These are phyloP conservation scores for Rhododendron henanense DNA, from an alignment of 148 eudicot genomes.

Conservation along the genomic window DNA sequence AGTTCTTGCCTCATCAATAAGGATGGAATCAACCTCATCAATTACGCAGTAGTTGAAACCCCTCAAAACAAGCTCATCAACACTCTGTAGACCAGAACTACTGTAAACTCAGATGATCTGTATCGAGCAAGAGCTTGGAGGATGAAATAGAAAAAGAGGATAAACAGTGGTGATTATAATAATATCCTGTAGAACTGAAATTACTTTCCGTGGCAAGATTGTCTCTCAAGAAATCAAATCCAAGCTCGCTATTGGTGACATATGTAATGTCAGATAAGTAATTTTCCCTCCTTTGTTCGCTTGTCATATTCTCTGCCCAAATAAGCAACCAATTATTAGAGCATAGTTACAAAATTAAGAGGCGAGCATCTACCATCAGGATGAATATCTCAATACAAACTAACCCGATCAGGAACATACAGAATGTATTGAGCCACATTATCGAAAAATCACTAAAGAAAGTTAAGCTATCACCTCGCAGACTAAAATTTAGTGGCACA, in stretches of 20 bases:
- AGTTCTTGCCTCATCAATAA: conserved; percentile 99
- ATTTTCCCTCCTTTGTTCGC: conserved; percentile 91
- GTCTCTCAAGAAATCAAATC: conserved; percentile 98
- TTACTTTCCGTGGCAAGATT: conserved; percentile 99
- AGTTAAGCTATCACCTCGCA: background rate
- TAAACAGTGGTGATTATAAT: background rate
- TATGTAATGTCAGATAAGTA: conserved; percentile 94
- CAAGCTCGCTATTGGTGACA: conserved; percentile 98
- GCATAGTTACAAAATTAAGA: background rate
- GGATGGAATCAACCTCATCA: conserved; percentile 99
- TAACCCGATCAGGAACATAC: background rate
- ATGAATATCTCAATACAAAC: background rate
- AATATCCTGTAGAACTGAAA: conserved; percentile 15
- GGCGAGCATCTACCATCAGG: background rate
- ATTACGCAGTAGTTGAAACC: conserved; percentile 85
- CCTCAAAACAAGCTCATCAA: conserved; percentile 91
- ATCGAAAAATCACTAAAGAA: background rate
- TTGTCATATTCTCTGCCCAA: conserved; percentile 92
- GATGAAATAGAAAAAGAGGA: background rate
- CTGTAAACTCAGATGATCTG: conserved; percentile 15
- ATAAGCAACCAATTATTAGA: conserved; percentile 16
- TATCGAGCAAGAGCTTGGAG: background rate
- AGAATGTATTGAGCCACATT: background rate
- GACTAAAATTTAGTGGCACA: background rate
- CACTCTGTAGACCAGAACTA: conserved; percentile 58